Evolutionary conservation across 306 rosid genomes (phyloP), one percentile per base, ranked within the genome.

Genomic region (Acacia crassicarpa): DNA sequence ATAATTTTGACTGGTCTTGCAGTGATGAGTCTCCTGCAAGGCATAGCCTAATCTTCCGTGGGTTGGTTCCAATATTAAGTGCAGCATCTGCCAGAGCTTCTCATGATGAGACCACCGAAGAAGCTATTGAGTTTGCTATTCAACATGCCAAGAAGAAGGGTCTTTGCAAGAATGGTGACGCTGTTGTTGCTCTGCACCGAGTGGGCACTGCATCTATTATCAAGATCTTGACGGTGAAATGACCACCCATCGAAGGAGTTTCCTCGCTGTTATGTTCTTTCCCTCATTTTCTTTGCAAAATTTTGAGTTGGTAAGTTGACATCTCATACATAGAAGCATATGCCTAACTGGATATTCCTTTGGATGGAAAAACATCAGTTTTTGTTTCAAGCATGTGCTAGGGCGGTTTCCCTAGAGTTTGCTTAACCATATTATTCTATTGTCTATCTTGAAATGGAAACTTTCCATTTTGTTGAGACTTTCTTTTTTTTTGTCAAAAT

Each of bases 21-120:
- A 95, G 99, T 51, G 98, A 95, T 74, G 99, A 95, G 87, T 75
- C 98, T 58, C 99, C 99, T 62, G 99, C 98, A 17, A 93, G 99
- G 90, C 99, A 95, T 67, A 95, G 99, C 88, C 89, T 95, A 69
- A 95, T 95, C 45, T 91, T 95, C 84, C 97, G 99, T n/a, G 99
- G 99, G 33, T 80, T 95, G 91, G 86, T 95, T 85, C 99, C 99
- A 0, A 78, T 95, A 75, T 76, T 95, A 72, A 92, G 99, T 30
- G 94, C 94, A 19, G 97, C 91, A 73, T 95, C 99, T 62, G 92
- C 98, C 53, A 91, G 97, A 88, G 94, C 99, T 75, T 95, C 99
- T 80, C 78, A 86, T 83, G 95, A 89, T 0, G 99, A 95, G 85
- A 95, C 99, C 20, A 95, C 97, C 1, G 99, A 92, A 84, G 91